Evolutionary conservation across 2,329 filamentous ascomycete species (phyloP), one percentile per base, ranked within the genome.

Genomic region (Ambrosiella xylebori): DNA sequence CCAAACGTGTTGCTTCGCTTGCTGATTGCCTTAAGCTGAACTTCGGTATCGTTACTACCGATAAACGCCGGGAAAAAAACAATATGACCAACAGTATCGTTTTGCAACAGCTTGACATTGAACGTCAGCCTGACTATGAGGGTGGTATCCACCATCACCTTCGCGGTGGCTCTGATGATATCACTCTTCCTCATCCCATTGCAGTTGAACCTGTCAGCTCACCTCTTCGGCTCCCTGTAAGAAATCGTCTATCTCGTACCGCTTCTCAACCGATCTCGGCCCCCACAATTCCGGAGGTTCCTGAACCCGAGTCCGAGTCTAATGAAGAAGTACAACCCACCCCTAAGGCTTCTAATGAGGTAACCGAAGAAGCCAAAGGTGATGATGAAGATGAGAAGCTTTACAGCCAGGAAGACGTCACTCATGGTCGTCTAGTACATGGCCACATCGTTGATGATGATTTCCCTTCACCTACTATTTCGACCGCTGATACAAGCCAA

Each of bases 371-470:
- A 69, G 69, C 13, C 45, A 68, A 73, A 52, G 71, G 71, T 40
- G 68, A 72, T 3, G 68, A 71, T 37, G 73, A 82, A 61, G 89
- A 86, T 65, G 86, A 84, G 57, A 88, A 95, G 65, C 45, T 61
- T 9, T 80, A 87, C 68, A 84, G 87, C 59, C 88, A 88, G 15
- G 80, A 84, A 45, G 90, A 97, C 67, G 90, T 98, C 53, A 94
- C 90, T 47, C 91, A 90, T 60, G 91, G 88, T 8, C 84, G 93
- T 57, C 76, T 98, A 49, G 81, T 97, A 7, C 89, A 96, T 64
- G 93, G 93, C 12, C 93, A 97, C 67, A 85, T 98, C 63, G 93
- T 98, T 9, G 88, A 95, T 62, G 93, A 96, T 67, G 86, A 95
- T 67, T 91, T 89, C 66, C 85, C 86, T 1, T 95, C 89, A 1